Base-by-base conservation (phyloP, 192 early-diverging fungal genomes). In the Pilobolus umbonatus region DNA sequence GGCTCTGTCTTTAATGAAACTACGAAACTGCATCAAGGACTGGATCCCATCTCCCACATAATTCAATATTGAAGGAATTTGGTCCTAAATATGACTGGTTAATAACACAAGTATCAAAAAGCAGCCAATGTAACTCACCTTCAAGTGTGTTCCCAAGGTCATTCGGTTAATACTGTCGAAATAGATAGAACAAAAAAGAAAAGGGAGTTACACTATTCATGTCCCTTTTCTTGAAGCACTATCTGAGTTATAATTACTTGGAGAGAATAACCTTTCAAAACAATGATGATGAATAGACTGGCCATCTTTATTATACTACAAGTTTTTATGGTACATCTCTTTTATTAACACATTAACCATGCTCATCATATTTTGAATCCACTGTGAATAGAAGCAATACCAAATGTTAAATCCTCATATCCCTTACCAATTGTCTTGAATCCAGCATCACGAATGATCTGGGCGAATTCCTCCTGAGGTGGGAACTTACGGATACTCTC, bases 401-500 rank as follows among this genome's bases (percentile, higher is more conserved):
- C 96, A 85, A 99, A 98, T 0, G 93, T 96, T 77, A 99, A 64
- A 59, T 98, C 91, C 59, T 96, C 91, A 69, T 89, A 96, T 4
- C 93, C 94, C 49, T 84, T 72, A 17, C 91, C 95, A 34, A 95
- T 84, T 5, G 91, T 81, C 3, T 77, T 88, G 71, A 99, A 99
- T 26, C 96, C 95, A 17, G 88, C 85, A 29, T 91, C 78, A 44
- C 86, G 76, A 69, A 99, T 95, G 74, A 97, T 91, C 62, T 88
- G 66, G 3, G 89, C 88, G 83, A 99, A 99, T 61, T 86, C 80
- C 36, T 81, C 76, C 75, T 97, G 96, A 14, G 83, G 60, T 38
- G 92, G 92, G 80, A 99, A 99, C 71, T 85, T 85, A 61, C 92
- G 86, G 59, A 99, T 99, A 53, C 85, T 88, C 67, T 99, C 96